Evolutionary conservation across 306 rosid genomes (phyloP).

Genomic region (Quillaja saponaria): DNA sequence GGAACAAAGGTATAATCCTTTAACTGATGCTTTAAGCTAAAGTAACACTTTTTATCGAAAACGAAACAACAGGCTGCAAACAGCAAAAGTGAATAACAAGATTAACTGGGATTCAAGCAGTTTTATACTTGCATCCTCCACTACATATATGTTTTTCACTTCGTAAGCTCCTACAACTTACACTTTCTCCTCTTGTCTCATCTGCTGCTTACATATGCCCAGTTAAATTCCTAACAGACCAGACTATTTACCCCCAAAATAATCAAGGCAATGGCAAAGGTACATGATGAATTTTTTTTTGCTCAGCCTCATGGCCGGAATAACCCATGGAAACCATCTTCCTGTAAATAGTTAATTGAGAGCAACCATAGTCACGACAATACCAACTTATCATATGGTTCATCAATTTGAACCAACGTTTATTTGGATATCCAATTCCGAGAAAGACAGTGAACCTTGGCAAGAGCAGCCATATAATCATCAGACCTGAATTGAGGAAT

Average conservation of each 20-base stretch:
- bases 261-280: background rate
- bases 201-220: background rate
- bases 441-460: constrained; percentile 80
- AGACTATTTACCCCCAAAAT: no score
- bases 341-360: no score
- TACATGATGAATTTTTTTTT: constrained; percentile 2
- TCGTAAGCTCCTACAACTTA: background rate
- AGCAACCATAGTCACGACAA: no score
- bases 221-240: no score
- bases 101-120: no score
- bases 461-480: constrained; percentile 89
- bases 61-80: background rate
- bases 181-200: background rate
- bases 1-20: constrained; percentile 5
- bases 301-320: background rate
- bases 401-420: constrained; percentile 20
- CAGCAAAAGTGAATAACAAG: background rate
- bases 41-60: no score
- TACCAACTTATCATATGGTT: constrained; percentile 13
- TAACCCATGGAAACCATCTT: constrained; percentile 6
- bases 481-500: constrained; percentile 61
- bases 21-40: constrained; percentile 3
- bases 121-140: background rate
- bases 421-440: constrained; percentile 59
- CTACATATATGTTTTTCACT: background rate